Base-by-base conservation (phyloP, 805 yeast species). In the Clavispora carvajalis region DNA sequence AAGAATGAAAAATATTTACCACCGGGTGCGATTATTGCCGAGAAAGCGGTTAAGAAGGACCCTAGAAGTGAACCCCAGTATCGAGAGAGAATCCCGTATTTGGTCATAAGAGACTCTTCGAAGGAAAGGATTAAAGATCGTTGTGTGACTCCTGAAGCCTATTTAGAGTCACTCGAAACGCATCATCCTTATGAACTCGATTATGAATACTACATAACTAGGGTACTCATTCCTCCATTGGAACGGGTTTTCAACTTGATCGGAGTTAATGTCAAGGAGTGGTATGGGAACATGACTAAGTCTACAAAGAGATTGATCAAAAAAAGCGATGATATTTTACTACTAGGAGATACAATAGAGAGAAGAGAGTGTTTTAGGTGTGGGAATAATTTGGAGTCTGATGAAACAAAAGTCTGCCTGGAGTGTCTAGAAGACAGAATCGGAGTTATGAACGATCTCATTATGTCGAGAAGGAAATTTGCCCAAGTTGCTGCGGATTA, bases 21-120 rank as follows among this genome's bases (percentile, higher is more conserved):
- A 0, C 93, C 98, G 0, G 98, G 98, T 0, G 98, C 99, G 0
- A 71, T 80, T 11, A 73, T 93, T 1, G 83, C 93, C n/a, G 72
- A 74, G 46, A 74, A 75, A 47, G 74, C 72, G 44, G 74, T 79
- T 59, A 73, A 72, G 22, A 58, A 68, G 4, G 99, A 93, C 57
- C 75, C 73, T 13, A 63, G 95, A 29, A 73, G 82, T 1, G 89
- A 79, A 51, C 96, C 97, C 0, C 96, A 91, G 57, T 91, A 85
- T 49, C 73, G 76, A 39, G 97, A 93, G 58, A 67, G 98, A 35
- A 87, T 93, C 0, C 93, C 95, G 0, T 93, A 88, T 57, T 73
- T 93, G 11, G 95, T 93, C 2, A 67, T 80, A 5, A 76, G 76
- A 40, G 78, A 76, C 29, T 37, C 61, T 10, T 59, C 66, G 8